These are phyloP conservation scores for Climacium dendroides DNA, from an alignment of 225 moss, liverwort and hornwort species.

Conservation along the genomic window DNA sequence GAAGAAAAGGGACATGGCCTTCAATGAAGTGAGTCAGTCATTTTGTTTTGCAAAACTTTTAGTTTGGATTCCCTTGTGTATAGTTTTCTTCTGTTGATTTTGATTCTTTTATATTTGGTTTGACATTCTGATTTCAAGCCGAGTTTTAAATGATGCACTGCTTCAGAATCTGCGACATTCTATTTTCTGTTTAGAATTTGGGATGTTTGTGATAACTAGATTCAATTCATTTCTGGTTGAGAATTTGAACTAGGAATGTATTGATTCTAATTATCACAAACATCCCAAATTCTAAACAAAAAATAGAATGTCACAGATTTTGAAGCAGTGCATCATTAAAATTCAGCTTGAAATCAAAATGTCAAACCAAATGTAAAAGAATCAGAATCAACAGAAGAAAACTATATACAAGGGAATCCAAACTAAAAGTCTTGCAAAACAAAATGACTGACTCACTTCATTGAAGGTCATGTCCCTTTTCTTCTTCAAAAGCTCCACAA, in stretches of 20 bases:
- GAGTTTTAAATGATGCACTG: background rate
- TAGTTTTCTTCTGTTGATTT: background rate
- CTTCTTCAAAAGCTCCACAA: slow-evolving; percentile 74
- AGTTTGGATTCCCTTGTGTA: background rate
- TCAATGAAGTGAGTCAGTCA: slow-evolving; percentile 50
- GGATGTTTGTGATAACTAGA: background rate
- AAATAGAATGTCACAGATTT: background rate
- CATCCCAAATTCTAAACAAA: background rate
- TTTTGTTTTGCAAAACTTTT: background rate
- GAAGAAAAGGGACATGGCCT: slow-evolving; percentile 88
- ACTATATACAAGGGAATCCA: background rate
- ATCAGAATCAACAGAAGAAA: background rate
- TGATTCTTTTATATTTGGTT: background rate
- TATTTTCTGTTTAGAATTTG: background rate
- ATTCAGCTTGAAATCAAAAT: background rate
- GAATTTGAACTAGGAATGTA: background rate
- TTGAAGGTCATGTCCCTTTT: slow-evolving; percentile 92
- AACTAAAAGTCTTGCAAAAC: background rate
- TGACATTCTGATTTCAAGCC: background rate
- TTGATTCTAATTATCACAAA: background rate
- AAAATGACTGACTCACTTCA: slow-evolving; percentile 35
- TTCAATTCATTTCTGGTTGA: background rate
- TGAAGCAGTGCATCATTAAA: background rate
- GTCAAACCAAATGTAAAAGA: background rate
- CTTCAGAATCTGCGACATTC: background rate